Conservation (phyloP, 2,329 filamentous ascomycete genomes). For the Trichoderma cornu-damae region DNA sequence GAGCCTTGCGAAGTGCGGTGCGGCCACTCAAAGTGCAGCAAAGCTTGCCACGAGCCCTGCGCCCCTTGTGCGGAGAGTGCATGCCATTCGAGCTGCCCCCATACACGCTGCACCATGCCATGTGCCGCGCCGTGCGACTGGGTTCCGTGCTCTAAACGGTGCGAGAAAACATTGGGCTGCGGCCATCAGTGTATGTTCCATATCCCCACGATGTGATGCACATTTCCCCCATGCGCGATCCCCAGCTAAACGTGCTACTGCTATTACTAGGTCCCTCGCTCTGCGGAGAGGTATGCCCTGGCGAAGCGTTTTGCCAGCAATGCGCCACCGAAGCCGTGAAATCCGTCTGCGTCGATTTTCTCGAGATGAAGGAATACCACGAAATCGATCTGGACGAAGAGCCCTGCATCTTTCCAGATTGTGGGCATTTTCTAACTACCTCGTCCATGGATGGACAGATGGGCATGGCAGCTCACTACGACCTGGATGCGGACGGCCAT, state of each 20-base stretch:
- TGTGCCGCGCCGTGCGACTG: slow-evolving; percentile 65
- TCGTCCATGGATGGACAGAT: slow-evolving; percentile 58
- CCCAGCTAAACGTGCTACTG: too few relatives aligned
- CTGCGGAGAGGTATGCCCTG: slow-evolving; percentile 60
- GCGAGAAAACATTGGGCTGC: slow-evolving; percentile 48
- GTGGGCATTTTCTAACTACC: slow-evolving; percentile 59
- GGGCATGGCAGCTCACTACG: slow-evolving; percentile 48
- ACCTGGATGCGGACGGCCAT: slow-evolving; percentile 33
- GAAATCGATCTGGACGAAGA: slow-evolving; percentile 55
- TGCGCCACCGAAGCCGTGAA: slow-evolving; percentile 46
- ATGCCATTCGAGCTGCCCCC: slow-evolving; percentile 53
- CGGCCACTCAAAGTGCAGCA: slow-evolving; percentile 51
- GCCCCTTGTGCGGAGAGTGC: slow-evolving; percentile 51
- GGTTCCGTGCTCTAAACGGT: slow-evolving; percentile 59
- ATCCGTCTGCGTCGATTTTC: slow-evolving; percentile 49
- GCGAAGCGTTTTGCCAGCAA: slow-evolving; percentile 48
- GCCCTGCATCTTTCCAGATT: slow-evolving; percentile 58
- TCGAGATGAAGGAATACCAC: slow-evolving; percentile 48
- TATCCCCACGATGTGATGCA: too few relatives aligned
- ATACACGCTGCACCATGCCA: slow-evolving; percentile 47
- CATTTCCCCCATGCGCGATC: too few relatives aligned
- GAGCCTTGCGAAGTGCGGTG: slow-evolving; percentile 52
- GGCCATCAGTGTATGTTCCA: slow-evolving; percentile 52
- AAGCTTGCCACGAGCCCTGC: slow-evolving; percentile 55
- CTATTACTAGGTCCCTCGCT: slow-evolving; percentile 45